phyloP scores from a whole-genome alignment of 1,139 yeast genomes.

The Yamadazyma taylorii region DNA sequence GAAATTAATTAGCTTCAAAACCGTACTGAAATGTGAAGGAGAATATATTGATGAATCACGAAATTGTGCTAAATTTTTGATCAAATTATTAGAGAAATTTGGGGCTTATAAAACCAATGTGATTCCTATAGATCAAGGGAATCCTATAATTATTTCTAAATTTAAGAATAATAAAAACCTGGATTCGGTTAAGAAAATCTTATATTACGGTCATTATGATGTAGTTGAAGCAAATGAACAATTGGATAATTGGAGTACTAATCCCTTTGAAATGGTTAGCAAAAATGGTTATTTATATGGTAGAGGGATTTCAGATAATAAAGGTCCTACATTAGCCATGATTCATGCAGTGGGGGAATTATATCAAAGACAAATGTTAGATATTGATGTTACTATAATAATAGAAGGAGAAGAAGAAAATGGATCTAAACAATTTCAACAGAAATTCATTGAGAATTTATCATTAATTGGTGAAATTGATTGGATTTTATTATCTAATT shows the following conservation, averaged over 20 bases:
- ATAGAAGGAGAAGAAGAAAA: constrained; percentile 96
- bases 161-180: constrained; percentile 48
- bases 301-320: constrained; percentile 92
- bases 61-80: constrained; percentile 78
- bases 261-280: constrained; percentile 76
- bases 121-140: constrained; percentile 71
- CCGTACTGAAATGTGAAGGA: constrained; percentile 74
- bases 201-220: constrained; percentile 97
- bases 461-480: constrained; percentile 68
- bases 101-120: constrained; percentile 74
- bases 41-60: constrained; percentile 75
- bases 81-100: constrained; percentile 58
- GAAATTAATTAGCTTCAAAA: constrained; percentile 64
- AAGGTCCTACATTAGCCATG: constrained; percentile 92
- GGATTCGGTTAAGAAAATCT: constrained; percentile 37
- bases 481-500: constrained; percentile 86
- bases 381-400: constrained; percentile 75
- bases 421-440: constrained; percentile 84
- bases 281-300: constrained; percentile 86
- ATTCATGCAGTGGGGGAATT: constrained; percentile 84
- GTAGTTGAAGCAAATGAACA: constrained; percentile 66
- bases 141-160: constrained; percentile 79
- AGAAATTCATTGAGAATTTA: constrained; percentile 53
- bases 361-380: constrained; percentile 49
- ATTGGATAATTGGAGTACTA: constrained; percentile 65